These are phyloP conservation scores for Inga oerstediana DNA, from an alignment of 306 rosid genomes.

Conservation along the genomic window DNA sequence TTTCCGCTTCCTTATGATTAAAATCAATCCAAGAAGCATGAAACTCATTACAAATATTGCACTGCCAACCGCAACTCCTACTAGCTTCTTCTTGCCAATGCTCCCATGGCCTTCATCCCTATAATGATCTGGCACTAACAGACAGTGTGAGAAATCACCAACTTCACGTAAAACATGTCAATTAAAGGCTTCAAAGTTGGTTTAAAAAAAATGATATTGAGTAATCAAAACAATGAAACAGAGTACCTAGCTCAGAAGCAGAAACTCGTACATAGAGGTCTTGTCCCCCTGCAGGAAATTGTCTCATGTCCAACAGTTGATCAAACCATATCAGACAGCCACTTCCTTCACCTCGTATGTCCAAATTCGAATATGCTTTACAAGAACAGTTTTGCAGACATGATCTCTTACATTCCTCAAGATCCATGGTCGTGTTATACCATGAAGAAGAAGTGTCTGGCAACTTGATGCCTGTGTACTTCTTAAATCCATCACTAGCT, in stretches of 20 bases:
- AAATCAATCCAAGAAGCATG: not conserved
- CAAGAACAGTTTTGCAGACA: conserved; percentile 33
- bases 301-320: conserved; percentile 5
- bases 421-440: conserved; percentile 7
- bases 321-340: conserved; percentile 31
- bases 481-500: conserved; percentile 15
- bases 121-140: not conserved
- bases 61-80: not conserved
- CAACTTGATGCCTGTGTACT: conserved; percentile 1
- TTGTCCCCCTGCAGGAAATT: conserved; percentile 14
- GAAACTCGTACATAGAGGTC: conserved; percentile 34
- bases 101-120: not conserved
- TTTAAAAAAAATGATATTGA: not conserved
- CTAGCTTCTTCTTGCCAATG: not conserved
- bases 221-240: not conserved
- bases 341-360: conserved; percentile 3
- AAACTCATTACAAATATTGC: not conserved
- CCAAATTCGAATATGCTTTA: conserved; percentile 14
- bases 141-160: not conserved
- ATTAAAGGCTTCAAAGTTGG: not conserved
- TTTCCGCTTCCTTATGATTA: not conserved
- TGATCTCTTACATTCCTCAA: conserved; percentile 14
- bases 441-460: conserved; percentile 39
- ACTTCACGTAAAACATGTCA: not conserved
- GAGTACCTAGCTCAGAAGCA: conserved; percentile 38